phyloP scores from a whole-genome alignment of 2,329 filamentous ascomycete genomes.

The Helminthosporium solani region DNA sequence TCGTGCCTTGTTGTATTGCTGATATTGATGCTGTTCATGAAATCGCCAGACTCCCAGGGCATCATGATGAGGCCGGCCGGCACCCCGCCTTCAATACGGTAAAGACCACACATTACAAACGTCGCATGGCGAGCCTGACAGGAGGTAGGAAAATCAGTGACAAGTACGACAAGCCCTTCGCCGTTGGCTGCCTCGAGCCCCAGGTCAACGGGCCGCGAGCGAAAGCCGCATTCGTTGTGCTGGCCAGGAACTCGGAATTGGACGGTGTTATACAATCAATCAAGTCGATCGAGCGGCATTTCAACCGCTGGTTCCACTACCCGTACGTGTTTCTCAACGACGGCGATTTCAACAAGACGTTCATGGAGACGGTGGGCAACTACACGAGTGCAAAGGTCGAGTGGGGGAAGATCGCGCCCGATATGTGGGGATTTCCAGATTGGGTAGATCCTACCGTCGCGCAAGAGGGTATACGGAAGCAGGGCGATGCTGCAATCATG shows the following conservation, averaged over 20 bases:
- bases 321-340: slow-evolving; percentile 99
- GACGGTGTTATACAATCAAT: slow-evolving; percentile 95
- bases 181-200: slow-evolving; percentile 78
- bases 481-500: slow-evolving; percentile 97
- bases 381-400: slow-evolving; percentile 87
- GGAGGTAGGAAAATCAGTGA: slow-evolving; percentile 84
- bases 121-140: slow-evolving; percentile 15
- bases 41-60: slow-evolving; percentile 79
- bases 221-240: slow-evolving; percentile 92
- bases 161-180: slow-evolving; percentile 95
- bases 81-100: slow-evolving; percentile 87
- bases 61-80: slow-evolving; percentile 85
- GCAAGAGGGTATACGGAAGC: slow-evolving; percentile 93
- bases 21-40: slow-evolving; percentile 85
- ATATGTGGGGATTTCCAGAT: slow-evolving; percentile 95
- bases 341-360: slow-evolving; percentile 91
- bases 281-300: slow-evolving; percentile 97
- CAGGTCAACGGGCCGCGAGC: slow-evolving; percentile 77
- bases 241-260: slow-evolving; percentile 93
- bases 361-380: slow-evolving; percentile 83
- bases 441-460: slow-evolving; percentile 95
- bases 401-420: slow-evolving; percentile 87
- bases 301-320: slow-evolving; percentile 98
- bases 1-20: slow-evolving; percentile 87
- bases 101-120: slow-evolving; percentile 21